Evolutionary conservation across 768 basidiomycete species (phyloP), one percentile per base, ranked within the genome.

Genomic region (Phylloporus rhodoxanthus): DNA sequence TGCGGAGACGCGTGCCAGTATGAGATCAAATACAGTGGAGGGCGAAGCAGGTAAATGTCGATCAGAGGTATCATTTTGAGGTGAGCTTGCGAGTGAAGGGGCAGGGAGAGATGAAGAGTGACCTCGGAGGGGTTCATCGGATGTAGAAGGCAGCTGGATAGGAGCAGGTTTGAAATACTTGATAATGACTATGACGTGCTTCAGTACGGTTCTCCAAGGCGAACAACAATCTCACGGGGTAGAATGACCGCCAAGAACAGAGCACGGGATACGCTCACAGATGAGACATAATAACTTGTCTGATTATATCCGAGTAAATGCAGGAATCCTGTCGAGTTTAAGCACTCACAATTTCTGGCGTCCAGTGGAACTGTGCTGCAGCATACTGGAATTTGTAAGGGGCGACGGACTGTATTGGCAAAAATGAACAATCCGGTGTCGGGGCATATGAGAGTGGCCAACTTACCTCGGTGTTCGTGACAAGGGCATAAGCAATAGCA

Each of bases 211-310:
- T 20, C 14, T 10, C 33, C 17, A 33, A 8, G 5, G n/a, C 23
- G n/a, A 47, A 40, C 11, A n/a, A 29, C 14, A 57, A 47, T 42
- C 77, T 52, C 64, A 88, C 87, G 14, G 9, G 88, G 88, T 5
- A 90, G 65, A 29, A 86, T 59, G 14, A 77, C 39, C 2, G 78
- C 68, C 53, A 89, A 66, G 57, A 77, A 76, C 2, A 78, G 4
- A 0, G 85, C 84, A 4, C 85, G 75, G 1, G 71, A 61, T 28
- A 68, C 68, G 7, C 81, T 80, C 9, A 80, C 59, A 10, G 77
- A 57, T 49, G 79, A 84, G 10, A 87, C 57, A 70, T 75, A 88
- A 59, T 88, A 88, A n/a, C 85, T 85, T n/a, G 82, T 62, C 87
- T 88, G 48, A 23, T 40, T 11, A 37, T 5, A 9, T 37, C 15